phyloP scores from a whole-genome alignment of 2,329 filamentous ascomycete genomes.

The Ceratocystis cacaofunesta region DNA sequence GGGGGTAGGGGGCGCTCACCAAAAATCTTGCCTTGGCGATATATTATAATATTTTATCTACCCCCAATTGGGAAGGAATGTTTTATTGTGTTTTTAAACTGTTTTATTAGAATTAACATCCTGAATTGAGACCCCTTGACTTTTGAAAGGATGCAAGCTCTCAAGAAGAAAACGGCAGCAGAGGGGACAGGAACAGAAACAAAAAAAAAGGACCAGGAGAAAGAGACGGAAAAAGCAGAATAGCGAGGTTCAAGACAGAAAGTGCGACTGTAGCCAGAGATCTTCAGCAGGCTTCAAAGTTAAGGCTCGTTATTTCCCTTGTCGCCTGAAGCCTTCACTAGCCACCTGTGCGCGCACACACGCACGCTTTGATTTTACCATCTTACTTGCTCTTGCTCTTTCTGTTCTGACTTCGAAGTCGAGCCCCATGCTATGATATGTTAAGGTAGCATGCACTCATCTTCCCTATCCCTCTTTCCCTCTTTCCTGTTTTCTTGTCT shows the following conservation, averaged over 20 bases:
- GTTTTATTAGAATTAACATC: neutral
- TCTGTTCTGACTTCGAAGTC: neutral
- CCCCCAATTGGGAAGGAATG: neutral
- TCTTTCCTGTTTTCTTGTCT: neutral
- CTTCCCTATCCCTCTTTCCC: neutral
- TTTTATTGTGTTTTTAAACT: neutral
- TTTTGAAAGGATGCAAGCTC: conserved; percentile 1
- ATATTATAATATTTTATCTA: neutral
- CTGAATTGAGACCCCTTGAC: neutral
- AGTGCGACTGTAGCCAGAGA: neutral
- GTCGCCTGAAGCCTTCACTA: neutral
- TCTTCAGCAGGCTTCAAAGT: neutral
- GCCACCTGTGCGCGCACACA: neutral
- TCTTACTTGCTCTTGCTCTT: conserved; percentile 1
- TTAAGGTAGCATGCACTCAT: neutral
- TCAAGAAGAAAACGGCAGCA: neutral
- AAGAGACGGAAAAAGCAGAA: neutral
- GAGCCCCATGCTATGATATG: neutral
- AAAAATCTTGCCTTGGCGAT: neutral
- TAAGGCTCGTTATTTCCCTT: neutral
- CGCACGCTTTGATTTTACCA: neutral
- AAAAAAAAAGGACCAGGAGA: neutral
- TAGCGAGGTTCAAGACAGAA: neutral
- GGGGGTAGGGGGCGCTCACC: neutral
- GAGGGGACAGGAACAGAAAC: neutral